phyloP scores from a whole-genome alignment of 1,284 basidiomycete species.

The Irpex sp. region DNA sequence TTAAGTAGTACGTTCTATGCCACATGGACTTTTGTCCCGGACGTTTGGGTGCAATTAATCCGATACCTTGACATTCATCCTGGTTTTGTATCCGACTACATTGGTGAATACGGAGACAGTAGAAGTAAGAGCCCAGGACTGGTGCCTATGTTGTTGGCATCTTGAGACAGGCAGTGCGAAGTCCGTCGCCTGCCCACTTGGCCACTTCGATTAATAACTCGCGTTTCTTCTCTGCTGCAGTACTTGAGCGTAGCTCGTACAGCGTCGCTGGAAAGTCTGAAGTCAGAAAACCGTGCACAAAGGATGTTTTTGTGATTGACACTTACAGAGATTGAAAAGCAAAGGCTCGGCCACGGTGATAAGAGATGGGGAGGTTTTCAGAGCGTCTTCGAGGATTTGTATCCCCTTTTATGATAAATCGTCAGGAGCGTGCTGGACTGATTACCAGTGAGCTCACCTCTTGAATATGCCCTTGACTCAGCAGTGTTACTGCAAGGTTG shows the following conservation, averaged over 20 bases:
- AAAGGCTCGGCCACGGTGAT: slow-evolving; percentile 75
- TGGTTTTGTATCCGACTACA: not conserved
- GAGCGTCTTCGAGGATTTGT: slow-evolving; percentile 56
- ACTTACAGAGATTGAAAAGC: slow-evolving; percentile 75
- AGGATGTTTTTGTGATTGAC: not conserved
- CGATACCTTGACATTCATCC: not conserved
- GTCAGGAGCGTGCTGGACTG: not conserved
- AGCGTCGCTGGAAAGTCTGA: slow-evolving; percentile 55
- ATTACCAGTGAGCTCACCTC: slow-evolving; percentile 41
- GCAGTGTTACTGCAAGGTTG: slow-evolving; percentile 67
- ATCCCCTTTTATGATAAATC: slow-evolving; percentile 47
- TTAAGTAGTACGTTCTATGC: not conserved
- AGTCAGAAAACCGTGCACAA: not conserved
- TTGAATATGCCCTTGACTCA: slow-evolving; percentile 66
- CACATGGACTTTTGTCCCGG: not conserved
- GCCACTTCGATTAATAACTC: slow-evolving; percentile 70
- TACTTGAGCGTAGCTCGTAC: slow-evolving; percentile 72
- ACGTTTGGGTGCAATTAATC: not conserved
- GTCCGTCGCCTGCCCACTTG: slow-evolving; percentile 78
- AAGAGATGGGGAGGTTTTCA: slow-evolving; percentile 60
- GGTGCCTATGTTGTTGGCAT: slow-evolving; percentile 49
- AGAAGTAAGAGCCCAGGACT: no score
- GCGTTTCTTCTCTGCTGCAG: slow-evolving; percentile 69
- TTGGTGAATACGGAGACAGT: slow-evolving; percentile 3
- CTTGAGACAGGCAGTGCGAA: slow-evolving; percentile 76